Conservation (phyloP, 768 basidiomycete genomes). For the Grammothele lineata region DNA sequence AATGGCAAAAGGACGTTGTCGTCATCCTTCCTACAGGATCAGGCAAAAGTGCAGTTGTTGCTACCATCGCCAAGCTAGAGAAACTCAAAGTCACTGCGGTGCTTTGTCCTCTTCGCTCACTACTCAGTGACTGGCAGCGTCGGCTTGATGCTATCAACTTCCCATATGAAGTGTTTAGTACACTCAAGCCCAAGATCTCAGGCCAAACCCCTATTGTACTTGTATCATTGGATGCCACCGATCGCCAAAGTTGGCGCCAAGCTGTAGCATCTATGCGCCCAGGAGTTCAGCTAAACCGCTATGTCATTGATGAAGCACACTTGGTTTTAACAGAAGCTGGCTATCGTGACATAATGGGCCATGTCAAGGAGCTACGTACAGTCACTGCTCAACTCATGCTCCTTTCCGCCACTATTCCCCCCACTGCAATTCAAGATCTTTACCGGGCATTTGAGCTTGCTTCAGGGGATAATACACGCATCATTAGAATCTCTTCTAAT, state of each 20-base stretch:
- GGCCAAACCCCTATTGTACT: constrained; percentile 1
- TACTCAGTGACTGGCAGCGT: constrained; percentile 2
- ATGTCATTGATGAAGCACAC: constrained; percentile 4
- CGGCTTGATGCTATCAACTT: background rate
- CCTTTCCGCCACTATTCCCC: constrained; percentile 1
- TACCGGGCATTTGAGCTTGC: background rate
- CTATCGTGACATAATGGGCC: background rate
- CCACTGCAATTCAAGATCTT: background rate
- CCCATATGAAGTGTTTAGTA: background rate
- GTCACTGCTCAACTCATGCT: background rate
- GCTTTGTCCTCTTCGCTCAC: background rate
- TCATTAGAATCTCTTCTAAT: constrained; percentile 1
- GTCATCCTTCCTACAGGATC: constrained; percentile 7
- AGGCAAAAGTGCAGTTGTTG: constrained; percentile 3
- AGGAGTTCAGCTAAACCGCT: background rate
- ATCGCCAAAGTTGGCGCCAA: background rate
- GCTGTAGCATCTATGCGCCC: background rate
- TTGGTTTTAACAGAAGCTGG: background rate
- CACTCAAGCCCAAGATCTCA: background rate
- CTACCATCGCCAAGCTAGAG: constrained; percentile 2
- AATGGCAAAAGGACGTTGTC: background rate
- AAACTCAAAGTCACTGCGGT: constrained; percentile 2
- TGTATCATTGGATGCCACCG: constrained; percentile 1
- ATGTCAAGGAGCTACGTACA: constrained; percentile 1
- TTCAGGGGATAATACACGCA: background rate